phyloP scores from a whole-genome alignment of 2,329 filamentous ascomycete species.

The Hypomyces perniciosus region DNA sequence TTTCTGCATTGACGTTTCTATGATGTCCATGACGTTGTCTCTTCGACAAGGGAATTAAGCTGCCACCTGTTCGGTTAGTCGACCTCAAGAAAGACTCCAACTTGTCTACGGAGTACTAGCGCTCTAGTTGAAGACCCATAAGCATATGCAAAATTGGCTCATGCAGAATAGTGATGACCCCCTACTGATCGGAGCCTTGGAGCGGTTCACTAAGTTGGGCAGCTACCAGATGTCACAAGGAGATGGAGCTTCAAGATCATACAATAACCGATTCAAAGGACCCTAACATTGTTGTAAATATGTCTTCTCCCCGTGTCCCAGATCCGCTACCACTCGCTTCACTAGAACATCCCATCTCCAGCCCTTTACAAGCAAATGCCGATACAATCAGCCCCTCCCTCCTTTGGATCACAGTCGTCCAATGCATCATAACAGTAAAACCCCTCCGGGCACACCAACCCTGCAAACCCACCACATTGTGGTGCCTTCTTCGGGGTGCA shows the following conservation, averaged over 20 bases:
- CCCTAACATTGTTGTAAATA: background rate
- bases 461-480: slow-evolving; percentile 23
- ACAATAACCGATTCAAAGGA: background rate
- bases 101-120: too few species aligned
- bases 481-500: slow-evolving; percentile 21
- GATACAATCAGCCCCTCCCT: slow-evolving; percentile 25
- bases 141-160: too few species aligned
- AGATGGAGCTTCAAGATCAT: background rate
- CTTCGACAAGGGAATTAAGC: too few species aligned
- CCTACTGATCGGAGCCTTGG: too few species aligned
- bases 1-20: too few species aligned
- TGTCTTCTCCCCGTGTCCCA: background rate
- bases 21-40: too few species aligned
- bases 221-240: too few species aligned
- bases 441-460: slow-evolving; percentile 21
- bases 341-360: background rate
- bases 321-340: background rate
- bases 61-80: too few species aligned
- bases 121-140: too few species aligned
- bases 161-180: too few species aligned
- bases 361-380: slow-evolving; percentile 26
- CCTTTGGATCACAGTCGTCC: slow-evolving; percentile 24
- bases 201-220: too few species aligned
- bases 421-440: slow-evolving; percentile 26
- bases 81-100: too few species aligned